Evolutionary conservation across 1,284 basidiomycete genomes (phyloP).

Genomic region (Microbotryum silenes-acaulis): DNA sequence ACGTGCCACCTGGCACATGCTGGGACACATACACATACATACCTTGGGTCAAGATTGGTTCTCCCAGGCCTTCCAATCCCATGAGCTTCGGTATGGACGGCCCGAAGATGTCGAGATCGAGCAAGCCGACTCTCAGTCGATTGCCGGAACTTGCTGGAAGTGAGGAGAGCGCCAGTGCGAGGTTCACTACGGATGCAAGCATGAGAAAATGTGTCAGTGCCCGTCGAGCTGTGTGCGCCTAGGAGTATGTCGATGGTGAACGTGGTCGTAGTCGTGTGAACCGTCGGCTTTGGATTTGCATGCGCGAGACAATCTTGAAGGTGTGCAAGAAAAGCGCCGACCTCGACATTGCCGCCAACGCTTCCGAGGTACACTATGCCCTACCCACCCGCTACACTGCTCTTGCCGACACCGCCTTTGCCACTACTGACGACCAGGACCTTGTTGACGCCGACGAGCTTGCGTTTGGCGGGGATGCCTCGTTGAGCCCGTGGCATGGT

Average conservation of each 20-base stretch:
- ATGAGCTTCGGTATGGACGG: conserved; percentile 93
- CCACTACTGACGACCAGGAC: conserved; percentile 85
- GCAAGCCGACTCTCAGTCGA: conserved; percentile 62
- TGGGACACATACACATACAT: conserved; percentile 29
- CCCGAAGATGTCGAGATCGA: conserved; percentile 94
- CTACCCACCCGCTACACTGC: conserved; percentile 72
- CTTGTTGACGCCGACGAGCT: conserved; percentile 48
- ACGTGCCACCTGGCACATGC: neutral
- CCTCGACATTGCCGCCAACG: too few relatives aligned
- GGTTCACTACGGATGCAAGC: conserved; percentile 55
- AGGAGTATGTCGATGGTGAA: too few relatives aligned
- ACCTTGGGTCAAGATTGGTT: conserved; percentile 71
- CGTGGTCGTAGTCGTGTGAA: conserved; percentile 1
- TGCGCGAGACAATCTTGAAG: neutral
- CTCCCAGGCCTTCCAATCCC: conserved; percentile 72
- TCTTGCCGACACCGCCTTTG: conserved; percentile 96
- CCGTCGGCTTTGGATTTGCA: neutral
- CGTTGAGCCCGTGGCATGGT: conserved; percentile 38
- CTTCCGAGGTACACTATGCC: conserved; percentile 2
- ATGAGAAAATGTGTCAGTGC: neutral
- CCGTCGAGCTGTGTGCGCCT: too few relatives aligned
- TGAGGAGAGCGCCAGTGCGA: conserved; percentile 63
- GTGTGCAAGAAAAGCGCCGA: neutral
- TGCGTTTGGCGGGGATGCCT: conserved; percentile 45
- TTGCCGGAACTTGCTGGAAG: conserved; percentile 34